Base-by-base conservation (phyloP, 106 monocot genomes). In the Gastrodia elata region DNA sequence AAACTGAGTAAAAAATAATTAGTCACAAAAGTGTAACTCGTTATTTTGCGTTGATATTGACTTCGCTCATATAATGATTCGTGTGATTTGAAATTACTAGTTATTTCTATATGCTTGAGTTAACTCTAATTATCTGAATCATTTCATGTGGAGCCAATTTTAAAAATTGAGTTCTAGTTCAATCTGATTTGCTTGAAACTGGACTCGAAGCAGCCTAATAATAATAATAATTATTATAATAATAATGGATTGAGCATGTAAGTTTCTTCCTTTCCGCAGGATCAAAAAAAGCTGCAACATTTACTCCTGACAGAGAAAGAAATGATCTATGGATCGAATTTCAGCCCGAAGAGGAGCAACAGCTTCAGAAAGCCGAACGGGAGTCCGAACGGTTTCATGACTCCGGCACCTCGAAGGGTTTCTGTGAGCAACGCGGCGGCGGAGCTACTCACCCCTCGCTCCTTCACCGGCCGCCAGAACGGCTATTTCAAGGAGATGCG, bases 291-390 rank as follows among this genome's bases (percentile, higher is more conserved):
- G 74, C 40, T 93, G 41, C 90, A 86, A 69, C 77, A 77, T 71
- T 73, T 90, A 35, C 78, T 91, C n/a, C 79, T 87, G 0, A 81
- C 79, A 56, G 96, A 92, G 42, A 96, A 85, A 73, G 97, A 98
- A 78, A 24, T 77, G 44, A 52, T 85, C 4, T 87, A 83, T 56
- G 88, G 86, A 18, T 91, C 88, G n/a, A 98, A 87, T 68, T 84
- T 83, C 10, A 98, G 76, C 77, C 82, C 82, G 11, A 90, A 75
- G 74, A 80, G 83, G 64, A 72, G 68, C 64, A 80, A 73, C 59
- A 89, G 81, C 80, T 77, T 89, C 10, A 79, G 80, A 42, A 86
- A 76, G 15, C 72, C 76, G 22, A 80, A 52, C 42, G 84, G 73
- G 46, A 81, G 77, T 68, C 58, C 38, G 8, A 76, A 85, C 33